phyloP scores from a whole-genome alignment of 2,329 filamentous ascomycete genomes.

The Talaromyces sp. region DNA sequence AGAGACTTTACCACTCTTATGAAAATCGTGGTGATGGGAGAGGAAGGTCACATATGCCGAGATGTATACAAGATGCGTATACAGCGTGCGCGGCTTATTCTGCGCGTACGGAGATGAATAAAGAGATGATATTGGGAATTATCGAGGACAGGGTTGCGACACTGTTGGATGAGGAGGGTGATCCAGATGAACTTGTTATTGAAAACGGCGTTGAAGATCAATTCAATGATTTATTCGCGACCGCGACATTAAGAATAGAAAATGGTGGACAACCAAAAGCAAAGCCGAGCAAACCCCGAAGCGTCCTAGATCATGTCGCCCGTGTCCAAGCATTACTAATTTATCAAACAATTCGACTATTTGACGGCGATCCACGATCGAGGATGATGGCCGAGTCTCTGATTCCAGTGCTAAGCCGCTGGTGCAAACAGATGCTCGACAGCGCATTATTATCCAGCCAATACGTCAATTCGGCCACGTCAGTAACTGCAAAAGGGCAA shows the following conservation, averaged over 20 bases:
- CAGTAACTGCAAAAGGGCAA: neutral
- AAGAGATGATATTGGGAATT: neutral
- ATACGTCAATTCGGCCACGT: constrained; percentile 10
- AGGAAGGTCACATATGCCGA: constrained; percentile 2
- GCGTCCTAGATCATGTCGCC: constrained; percentile 14
- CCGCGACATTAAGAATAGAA: neutral
- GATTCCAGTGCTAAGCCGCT: constrained; percentile 5
- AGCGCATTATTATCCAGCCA: constrained; percentile 17
- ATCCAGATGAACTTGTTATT: neutral
- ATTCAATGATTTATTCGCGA: neutral
- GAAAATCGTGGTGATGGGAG: neutral
- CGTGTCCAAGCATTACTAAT: constrained; percentile 16
- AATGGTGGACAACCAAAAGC: neutral
- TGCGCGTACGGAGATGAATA: constrained; percentile 1
- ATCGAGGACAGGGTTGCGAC: constrained; percentile 10
- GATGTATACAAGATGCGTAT: constrained; percentile 17
- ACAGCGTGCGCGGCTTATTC: constrained; percentile 11
- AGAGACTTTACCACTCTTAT: neutral
- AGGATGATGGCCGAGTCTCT: constrained; percentile 10
- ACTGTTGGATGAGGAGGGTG: constrained; percentile 9
- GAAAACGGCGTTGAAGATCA: neutral
- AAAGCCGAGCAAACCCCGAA: neutral
- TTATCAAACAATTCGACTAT: constrained; percentile 15
- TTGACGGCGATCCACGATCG: constrained; percentile 5
- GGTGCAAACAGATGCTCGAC: constrained; percentile 16